phyloP scores from a whole-genome alignment of 345 rosid species.

The Schrenkiella parvula region DNA sequence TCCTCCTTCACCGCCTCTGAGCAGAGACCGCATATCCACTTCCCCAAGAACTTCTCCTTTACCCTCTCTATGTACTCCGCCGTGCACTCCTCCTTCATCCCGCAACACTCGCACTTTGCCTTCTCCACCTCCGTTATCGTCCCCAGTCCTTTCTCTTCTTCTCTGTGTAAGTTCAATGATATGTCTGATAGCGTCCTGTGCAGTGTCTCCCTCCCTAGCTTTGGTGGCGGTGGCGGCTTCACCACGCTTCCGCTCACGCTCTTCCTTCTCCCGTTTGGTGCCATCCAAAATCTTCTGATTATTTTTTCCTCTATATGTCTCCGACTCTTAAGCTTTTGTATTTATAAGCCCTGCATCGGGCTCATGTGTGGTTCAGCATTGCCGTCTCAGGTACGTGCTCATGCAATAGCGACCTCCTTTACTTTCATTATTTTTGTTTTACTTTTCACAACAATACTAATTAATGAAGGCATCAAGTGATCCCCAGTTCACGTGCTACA shows the following conservation, averaged over 20 bases:
- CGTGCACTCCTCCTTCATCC: slow-evolving; percentile 89
- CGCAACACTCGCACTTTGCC: slow-evolving; percentile 89
- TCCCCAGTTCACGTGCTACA: slow-evolving; percentile 29
- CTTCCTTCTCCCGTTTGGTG: slow-evolving; percentile 49
- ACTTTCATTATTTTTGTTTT: background rate
- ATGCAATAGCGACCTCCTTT: slow-evolving; percentile 18
- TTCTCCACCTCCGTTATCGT: slow-evolving; percentile 73
- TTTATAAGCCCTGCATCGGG: slow-evolving; percentile 13
- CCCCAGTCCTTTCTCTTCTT: slow-evolving; percentile 35
- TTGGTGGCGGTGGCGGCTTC: slow-evolving; percentile 62
- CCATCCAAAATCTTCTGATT: slow-evolving; percentile 39
- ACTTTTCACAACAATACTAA: slow-evolving; percentile 26
- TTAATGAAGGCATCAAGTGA: slow-evolving; percentile 23
- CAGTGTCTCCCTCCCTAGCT: slow-evolving; percentile 44
- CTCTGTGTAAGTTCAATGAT: slow-evolving; percentile 46
- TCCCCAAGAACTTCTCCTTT: slow-evolving; percentile 60
- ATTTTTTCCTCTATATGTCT: background rate
- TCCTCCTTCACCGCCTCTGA: slow-evolving; percentile 89
- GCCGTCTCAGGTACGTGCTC: slow-evolving; percentile 26
- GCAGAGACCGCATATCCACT: slow-evolving; percentile 87
- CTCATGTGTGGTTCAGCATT: slow-evolving; percentile 25
- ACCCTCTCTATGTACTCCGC: slow-evolving; percentile 69
- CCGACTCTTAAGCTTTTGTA: background rate
- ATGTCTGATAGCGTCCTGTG: slow-evolving; percentile 69
- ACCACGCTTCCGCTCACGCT: slow-evolving; percentile 38